These are phyloP conservation scores for Intubia oerlemansii DNA, from an alignment of 2,329 filamentous ascomycete species.

Conservation along the genomic window DNA sequence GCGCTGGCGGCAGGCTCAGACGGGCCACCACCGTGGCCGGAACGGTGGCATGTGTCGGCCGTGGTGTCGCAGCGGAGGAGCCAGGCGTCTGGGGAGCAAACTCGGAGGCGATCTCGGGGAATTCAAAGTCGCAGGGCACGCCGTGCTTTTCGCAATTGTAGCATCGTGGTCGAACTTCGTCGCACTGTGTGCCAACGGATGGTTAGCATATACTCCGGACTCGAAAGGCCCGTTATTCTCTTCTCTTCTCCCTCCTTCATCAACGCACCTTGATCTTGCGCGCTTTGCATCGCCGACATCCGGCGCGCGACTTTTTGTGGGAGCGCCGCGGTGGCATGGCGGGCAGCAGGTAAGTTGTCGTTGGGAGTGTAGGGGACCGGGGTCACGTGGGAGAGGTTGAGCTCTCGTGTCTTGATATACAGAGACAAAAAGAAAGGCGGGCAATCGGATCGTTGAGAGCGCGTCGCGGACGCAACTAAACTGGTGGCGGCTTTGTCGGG, in stretches of 20 bases:
- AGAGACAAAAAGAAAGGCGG: no score
- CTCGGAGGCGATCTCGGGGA: constrained; percentile 23
- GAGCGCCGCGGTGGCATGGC: constrained; percentile 42
- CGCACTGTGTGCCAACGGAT: constrained; percentile 31
- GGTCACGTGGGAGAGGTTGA: no score
- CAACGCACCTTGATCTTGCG: constrained; percentile 58
- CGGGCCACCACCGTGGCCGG: constrained; percentile 2
- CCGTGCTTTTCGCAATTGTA: constrained; percentile 47
- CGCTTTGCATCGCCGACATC: constrained; percentile 43
- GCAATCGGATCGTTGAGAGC: no score
- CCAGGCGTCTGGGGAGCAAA: constrained; percentile 14
- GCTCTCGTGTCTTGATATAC: no score
- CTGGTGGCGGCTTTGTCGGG: no score
- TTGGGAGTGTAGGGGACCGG: no score
- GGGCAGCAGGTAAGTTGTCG: no score
- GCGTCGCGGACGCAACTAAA: no score
- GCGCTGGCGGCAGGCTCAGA: background rate
- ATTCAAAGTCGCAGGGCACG: constrained; percentile 43
- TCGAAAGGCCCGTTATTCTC: no score
- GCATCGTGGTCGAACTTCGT: constrained; percentile 42
- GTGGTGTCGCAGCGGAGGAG: constrained; percentile 1
- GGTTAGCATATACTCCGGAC: no score
- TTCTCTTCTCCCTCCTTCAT: no score
- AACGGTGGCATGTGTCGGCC: background rate
- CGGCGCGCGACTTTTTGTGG: constrained; percentile 48